These are phyloP conservation scores for Clonostachys byssicola DNA, from an alignment of 2,329 filamentous ascomycete species.

Conservation along the genomic window DNA sequence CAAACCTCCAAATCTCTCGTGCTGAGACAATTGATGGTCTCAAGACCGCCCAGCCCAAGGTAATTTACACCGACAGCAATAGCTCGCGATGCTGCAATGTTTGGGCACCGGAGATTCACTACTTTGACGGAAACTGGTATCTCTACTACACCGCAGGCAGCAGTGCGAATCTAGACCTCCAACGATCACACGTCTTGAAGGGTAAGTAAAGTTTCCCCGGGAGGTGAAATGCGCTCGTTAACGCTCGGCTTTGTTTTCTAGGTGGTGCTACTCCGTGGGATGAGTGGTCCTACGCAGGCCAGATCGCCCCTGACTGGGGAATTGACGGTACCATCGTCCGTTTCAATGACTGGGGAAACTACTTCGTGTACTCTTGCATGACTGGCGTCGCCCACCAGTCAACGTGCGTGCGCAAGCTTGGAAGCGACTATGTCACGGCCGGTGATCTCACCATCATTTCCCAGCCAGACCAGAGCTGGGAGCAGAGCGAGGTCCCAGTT, in stretches of 20 bases:
- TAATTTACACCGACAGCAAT: constrained; percentile 42
- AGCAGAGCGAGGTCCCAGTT: constrained; percentile 41
- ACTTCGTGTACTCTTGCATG: constrained; percentile 51
- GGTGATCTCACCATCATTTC: constrained; percentile 44
- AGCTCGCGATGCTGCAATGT: constrained; percentile 47
- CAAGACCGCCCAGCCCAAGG: constrained; percentile 45
- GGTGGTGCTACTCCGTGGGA: constrained; percentile 49
- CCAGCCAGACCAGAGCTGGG: constrained; percentile 44
- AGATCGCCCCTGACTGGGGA: constrained; percentile 41
- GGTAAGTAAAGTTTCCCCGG: constrained; percentile 15
- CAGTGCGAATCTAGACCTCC: constrained; percentile 37
- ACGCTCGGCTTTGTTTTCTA: constrained; percentile 8
- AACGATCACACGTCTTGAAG: constrained; percentile 46
- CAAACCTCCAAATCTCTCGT: constrained; percentile 47
- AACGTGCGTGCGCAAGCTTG: constrained; percentile 31
- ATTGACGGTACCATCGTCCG: constrained; percentile 51
- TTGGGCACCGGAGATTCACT: constrained; percentile 55
- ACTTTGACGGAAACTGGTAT: constrained; percentile 43
- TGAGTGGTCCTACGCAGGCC: constrained; percentile 39
- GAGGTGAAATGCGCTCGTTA: neutral
- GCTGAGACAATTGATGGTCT: constrained; percentile 49
- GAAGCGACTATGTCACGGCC: constrained; percentile 30
- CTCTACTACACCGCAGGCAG: constrained; percentile 53
- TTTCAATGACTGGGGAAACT: constrained; percentile 38
- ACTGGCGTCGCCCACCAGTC: constrained; percentile 29